Evolutionary conservation across 306 rosid genomes (phyloP).

Genomic region (Dalbergia oliveri): DNA sequence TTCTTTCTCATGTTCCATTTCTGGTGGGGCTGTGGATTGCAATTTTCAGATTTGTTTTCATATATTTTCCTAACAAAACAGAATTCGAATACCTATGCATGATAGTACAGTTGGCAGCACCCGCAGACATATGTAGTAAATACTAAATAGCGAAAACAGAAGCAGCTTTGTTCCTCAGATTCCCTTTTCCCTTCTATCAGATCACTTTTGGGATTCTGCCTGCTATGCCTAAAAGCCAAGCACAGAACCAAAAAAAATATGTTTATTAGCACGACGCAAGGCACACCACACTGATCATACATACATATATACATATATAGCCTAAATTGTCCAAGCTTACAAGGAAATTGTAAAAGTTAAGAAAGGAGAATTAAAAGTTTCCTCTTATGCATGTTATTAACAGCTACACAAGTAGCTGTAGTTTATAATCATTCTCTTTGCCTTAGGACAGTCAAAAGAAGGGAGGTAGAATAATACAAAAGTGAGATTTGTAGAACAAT

Average conservation of each 20-base stretch:
- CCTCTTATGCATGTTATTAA: not conserved
- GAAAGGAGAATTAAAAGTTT: not conserved
- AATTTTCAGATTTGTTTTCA: constrained; percentile 1
- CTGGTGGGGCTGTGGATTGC: constrained; percentile 7
- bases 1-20: constrained; percentile 18
- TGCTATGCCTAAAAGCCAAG: constrained; percentile 46
- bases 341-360: not conserved
- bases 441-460: not conserved
- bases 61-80: constrained; percentile 35
- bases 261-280: constrained; percentile 35
- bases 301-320: not conserved
- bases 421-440: not conserved
- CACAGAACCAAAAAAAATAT: constrained; percentile 42
- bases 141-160: constrained; percentile 19
- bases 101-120: constrained; percentile 58
- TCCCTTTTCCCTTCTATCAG: constrained; percentile 34
- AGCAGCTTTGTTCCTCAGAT: constrained; percentile 33
- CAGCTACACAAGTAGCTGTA: constrained; percentile 4
- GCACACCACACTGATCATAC: constrained; percentile 1
- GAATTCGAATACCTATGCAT: constrained; percentile 6
- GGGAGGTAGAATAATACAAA: constrained; percentile 1
- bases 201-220: constrained; percentile 18
- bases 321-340: constrained; percentile 7
- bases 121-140: constrained; percentile 26
- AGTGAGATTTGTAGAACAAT: not conserved